A percentile compares a stretch with the other conserved stretches of the same genome.
Conservation (phyloP, 192 early-diverging fungal species). For the Chytriomyces hyalinus region DNA sequence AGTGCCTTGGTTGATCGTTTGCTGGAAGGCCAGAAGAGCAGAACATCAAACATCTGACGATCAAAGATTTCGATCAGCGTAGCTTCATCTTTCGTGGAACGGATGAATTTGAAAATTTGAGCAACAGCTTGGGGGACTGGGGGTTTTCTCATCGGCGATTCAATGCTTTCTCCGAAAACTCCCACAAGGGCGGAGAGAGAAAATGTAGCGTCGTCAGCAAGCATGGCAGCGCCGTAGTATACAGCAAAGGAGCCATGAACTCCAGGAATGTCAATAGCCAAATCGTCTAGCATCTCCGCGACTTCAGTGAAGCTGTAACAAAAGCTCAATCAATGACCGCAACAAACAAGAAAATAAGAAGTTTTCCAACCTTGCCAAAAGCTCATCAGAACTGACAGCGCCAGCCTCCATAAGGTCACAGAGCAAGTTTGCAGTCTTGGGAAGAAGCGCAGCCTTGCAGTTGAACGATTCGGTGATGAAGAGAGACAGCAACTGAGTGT, state of each 20-base stretch:
- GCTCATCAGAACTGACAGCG: slow-evolving; percentile 54
- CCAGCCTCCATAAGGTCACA: slow-evolving; percentile 45
- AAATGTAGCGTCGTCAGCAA: slow-evolving; percentile 49
- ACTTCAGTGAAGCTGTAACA: slow-evolving; percentile 54
- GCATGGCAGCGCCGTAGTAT: slow-evolving; percentile 62
- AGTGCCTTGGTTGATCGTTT: slow-evolving; percentile 31
- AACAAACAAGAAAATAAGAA: not conserved
- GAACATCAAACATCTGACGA: slow-evolving; percentile 35
- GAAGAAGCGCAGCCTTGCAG: slow-evolving; percentile 37
- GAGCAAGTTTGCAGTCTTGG: slow-evolving; percentile 40
- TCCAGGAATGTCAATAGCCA: slow-evolving; percentile 73
- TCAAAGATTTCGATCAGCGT: slow-evolving; percentile 21
- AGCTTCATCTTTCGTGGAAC: slow-evolving; percentile 24
- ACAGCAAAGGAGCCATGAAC: slow-evolving; percentile 63
- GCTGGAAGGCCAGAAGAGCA: slow-evolving; percentile 44
- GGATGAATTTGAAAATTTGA: slow-evolving; percentile 34
- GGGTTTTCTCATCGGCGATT: slow-evolving; percentile 36
- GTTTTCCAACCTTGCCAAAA: slow-evolving; percentile 32
- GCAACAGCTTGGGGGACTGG: slow-evolving; percentile 42
- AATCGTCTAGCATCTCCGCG: slow-evolving; percentile 70
- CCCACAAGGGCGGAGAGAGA: slow-evolving; percentile 49
- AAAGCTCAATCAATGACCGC: not conserved
- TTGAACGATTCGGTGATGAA: slow-evolving; percentile 54
- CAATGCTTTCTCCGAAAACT: slow-evolving; percentile 30
- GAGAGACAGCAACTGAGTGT: slow-evolving; percentile 57